These are phyloP conservation scores for Arthrobotrys sphaeroides DNA, from an alignment of 2,329 filamentous ascomycete genomes.

Conservation along the genomic window DNA sequence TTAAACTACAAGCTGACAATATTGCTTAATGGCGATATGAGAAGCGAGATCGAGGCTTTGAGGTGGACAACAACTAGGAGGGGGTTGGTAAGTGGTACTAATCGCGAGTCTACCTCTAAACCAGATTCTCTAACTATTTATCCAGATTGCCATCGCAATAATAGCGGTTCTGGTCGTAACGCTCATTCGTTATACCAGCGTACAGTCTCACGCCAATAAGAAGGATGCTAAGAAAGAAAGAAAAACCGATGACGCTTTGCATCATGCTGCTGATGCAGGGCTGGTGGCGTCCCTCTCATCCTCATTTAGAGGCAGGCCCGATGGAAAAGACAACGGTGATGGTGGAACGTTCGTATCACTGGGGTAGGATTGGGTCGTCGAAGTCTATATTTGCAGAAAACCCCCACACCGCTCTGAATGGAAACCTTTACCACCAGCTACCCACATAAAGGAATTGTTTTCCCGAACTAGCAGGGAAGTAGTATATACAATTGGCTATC, in stretches of 20 bases:
- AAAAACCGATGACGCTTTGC: constrained; percentile 23
- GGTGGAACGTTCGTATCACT: constrained; percentile 47
- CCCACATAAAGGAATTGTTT: background rate
- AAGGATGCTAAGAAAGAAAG: constrained; percentile 30
- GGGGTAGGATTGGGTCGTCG: background rate
- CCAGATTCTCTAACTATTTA: constrained; percentile 16
- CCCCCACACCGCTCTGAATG: constrained; percentile 33
- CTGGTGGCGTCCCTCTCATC: constrained; percentile 41
- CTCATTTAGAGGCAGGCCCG: background rate
- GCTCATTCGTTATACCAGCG: constrained; percentile 48
- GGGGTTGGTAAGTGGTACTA: constrained; percentile 64
- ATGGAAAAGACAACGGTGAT: constrained; percentile 40
- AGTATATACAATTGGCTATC: background rate
- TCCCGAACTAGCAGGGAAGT: background rate
- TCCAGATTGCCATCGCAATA: constrained; percentile 50
- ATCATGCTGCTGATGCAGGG: constrained; percentile 36
- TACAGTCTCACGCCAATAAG: constrained; percentile 46
- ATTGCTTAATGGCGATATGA: constrained; percentile 84
- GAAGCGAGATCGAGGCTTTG: constrained; percentile 89
- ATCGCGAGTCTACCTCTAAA: background rate
- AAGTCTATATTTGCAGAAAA: background rate
- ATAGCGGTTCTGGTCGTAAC: constrained; percentile 48
- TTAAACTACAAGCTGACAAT: constrained; percentile 97
- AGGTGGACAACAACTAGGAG: constrained; percentile 81
- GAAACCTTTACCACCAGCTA: background rate